phyloP scores from a whole-genome alignment of 345 rosid genomes.

The Bruguiera gymnorhiza region DNA sequence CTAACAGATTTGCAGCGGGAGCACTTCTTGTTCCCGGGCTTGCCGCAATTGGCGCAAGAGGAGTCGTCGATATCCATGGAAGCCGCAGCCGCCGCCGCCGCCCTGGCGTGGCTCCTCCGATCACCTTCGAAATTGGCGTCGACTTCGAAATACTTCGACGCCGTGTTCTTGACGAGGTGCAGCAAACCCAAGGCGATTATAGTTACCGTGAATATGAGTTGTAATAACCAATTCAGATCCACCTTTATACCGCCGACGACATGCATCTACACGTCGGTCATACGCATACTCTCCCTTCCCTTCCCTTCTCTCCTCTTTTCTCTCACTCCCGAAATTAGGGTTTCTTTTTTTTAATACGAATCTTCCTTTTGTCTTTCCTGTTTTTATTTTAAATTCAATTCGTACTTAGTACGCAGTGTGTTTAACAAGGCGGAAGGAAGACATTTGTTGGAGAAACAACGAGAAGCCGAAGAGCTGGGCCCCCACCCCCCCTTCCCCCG shows the following conservation, averaged over 20 bases:
- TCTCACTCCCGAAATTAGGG: no score
- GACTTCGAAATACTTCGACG: conserved; percentile 87
- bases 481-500: no score
- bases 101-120: neutral
- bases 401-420: no score
- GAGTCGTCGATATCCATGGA: conserved; percentile 12
- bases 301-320: no score
- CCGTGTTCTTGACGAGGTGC: conserved; percentile 62
- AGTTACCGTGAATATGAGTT: conserved; percentile 47
- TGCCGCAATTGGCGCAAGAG: conserved; percentile 38
- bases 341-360: no score
- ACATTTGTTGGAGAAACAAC: no score
- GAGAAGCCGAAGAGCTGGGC: no score
- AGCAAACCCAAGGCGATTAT: conserved; percentile 54
- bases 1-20: conserved; percentile 58
- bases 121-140: conserved; percentile 62
- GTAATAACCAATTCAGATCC: conserved; percentile 81
- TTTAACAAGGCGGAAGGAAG: no score
- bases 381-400: no score
- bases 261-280: conserved; percentile 59
- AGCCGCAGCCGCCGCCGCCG: neutral
- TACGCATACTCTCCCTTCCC: conserved; percentile 2
- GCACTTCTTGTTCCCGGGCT: conserved; percentile 33
- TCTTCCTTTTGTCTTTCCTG: no score
- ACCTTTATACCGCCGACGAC: conserved; percentile 62